Conservation (phyloP, 371 early-diverging fungal genomes). For the Syncephalastrum contaminatum region DNA sequence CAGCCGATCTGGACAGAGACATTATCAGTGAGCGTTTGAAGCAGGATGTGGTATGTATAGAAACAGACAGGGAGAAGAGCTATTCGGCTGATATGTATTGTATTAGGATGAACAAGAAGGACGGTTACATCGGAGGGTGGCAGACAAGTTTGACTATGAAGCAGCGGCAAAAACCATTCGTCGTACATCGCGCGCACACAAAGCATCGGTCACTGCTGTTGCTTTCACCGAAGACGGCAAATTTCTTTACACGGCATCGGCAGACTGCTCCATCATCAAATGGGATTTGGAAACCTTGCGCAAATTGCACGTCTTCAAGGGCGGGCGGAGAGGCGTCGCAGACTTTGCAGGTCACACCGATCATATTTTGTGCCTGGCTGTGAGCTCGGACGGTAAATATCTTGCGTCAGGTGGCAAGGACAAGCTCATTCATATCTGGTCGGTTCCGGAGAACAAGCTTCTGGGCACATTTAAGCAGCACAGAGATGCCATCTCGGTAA, state of each 20-base stretch:
- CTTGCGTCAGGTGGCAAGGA: conserved; percentile 87
- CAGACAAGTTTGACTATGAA: conserved; percentile 51
- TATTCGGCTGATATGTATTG: neutral
- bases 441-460: conserved; percentile 68
- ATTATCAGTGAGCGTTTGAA: conserved; percentile 86
- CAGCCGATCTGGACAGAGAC: conserved; percentile 90
- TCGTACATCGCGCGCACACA: conserved; percentile 62
- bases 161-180: conserved; percentile 37
- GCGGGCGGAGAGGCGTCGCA: conserved; percentile 75
- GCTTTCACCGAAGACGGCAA: conserved; percentile 68
- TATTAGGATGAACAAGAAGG: conserved; percentile 57
- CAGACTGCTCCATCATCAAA: conserved; percentile 88
- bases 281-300: conserved; percentile 66
- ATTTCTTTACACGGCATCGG: conserved; percentile 83
- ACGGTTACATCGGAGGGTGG: conserved; percentile 49
- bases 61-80: neutral
- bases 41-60: conserved; percentile 68
- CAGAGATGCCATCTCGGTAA: conserved; percentile 83
- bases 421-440: conserved; percentile 91
- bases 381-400: conserved; percentile 80
- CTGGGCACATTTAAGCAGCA: conserved; percentile 85
- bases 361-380: conserved; percentile 77
- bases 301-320: conserved; percentile 64
- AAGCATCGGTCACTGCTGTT: conserved; percentile 76
- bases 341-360: conserved; percentile 82